phyloP scores from a whole-genome alignment of 2,329 filamentous ascomycete species.

The Hortaea sp. region DNA sequence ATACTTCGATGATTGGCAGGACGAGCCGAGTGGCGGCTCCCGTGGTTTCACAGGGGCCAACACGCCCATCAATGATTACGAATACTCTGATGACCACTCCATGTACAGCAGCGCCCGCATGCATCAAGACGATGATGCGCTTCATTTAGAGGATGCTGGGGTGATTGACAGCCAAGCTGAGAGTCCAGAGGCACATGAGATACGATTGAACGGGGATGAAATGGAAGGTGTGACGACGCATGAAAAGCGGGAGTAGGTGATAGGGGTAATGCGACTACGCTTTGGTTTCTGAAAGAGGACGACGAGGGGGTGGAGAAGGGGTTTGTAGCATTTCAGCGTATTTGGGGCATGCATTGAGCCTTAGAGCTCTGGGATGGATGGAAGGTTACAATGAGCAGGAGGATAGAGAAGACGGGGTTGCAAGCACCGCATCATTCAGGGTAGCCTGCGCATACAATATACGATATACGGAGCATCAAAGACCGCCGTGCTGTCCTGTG shows the following conservation, averaged over 20 bases:
- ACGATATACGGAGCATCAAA: too few species aligned
- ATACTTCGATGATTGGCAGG: background rate
- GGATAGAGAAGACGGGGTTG: too few species aligned
- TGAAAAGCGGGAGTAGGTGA: background rate
- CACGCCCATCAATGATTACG: background rate
- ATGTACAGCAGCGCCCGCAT: background rate
- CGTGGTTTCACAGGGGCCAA: background rate
- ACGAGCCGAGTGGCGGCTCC: background rate
- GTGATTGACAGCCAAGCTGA: background rate
- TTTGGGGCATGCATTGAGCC: too few species aligned
- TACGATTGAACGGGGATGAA: background rate
- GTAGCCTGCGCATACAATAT: too few species aligned
- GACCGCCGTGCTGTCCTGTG: too few species aligned
- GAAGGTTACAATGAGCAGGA: too few species aligned
- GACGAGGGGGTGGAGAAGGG: too few species aligned
- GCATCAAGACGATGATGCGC: background rate
- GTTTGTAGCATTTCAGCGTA: too few species aligned
- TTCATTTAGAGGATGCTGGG: constrained; percentile 3
- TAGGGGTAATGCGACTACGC: too few species aligned
- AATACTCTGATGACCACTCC: background rate
- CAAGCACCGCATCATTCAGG: too few species aligned
- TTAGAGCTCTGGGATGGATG: too few species aligned
- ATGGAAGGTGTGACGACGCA: background rate
- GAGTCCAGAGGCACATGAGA: constrained; percentile 1
- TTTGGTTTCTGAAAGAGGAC: too few species aligned